Conservation (phyloP, 495 filamentous ascomycete species). For the Choiromyces venosus region DNA sequence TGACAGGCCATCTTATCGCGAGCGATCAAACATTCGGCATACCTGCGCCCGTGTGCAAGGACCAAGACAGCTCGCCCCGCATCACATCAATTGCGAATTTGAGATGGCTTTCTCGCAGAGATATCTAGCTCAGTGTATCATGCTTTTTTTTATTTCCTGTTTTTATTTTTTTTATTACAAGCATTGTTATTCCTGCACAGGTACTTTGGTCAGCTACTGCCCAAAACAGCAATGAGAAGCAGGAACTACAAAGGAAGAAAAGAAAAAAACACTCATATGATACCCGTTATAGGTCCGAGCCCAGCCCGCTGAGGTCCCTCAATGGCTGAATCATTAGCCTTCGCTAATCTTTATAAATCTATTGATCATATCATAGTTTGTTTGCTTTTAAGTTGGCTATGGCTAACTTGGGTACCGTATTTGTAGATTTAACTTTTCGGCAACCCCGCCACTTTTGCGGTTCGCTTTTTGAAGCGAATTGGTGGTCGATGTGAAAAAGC, state of each 20-base stretch:
- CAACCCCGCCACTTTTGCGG: neutral
- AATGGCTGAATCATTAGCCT: neutral
- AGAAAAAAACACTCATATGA: neutral
- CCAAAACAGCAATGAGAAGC: neutral
- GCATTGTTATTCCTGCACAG: neutral
- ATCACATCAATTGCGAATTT: neutral
- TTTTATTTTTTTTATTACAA: neutral
- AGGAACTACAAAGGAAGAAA: neutral
- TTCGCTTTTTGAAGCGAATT: neutral
- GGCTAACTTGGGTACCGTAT: neutral
- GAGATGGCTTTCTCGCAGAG: neutral
- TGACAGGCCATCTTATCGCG: neutral
- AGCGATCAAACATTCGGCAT: constrained; percentile 2
- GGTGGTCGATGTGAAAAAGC: neutral
- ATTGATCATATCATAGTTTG: neutral
- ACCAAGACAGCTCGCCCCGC: neutral
- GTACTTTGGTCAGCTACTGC: neutral
- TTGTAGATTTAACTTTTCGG: neutral
- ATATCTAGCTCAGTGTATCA: neutral
- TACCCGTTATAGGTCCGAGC: neutral
- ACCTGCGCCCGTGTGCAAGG: neutral
- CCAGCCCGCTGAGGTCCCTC: neutral
- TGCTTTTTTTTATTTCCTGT: neutral
- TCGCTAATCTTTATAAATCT: neutral
- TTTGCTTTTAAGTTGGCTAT: neutral